phyloP scores from a whole-genome alignment of 129 eudicot species.

The Apium graveolens region DNA sequence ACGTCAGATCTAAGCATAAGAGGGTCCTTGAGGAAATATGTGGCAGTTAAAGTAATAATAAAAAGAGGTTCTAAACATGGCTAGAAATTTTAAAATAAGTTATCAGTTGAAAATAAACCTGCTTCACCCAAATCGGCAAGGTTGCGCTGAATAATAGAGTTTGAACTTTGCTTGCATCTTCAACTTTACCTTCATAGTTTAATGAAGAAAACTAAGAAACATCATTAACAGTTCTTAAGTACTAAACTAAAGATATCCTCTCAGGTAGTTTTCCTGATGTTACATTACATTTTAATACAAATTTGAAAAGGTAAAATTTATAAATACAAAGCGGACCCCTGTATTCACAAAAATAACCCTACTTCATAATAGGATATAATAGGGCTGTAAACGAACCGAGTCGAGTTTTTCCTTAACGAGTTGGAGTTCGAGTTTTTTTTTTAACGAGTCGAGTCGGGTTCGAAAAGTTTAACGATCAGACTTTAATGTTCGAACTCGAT shows the following conservation, averaged over 20 bases:
- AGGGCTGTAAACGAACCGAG: no score
- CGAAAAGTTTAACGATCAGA: no score
- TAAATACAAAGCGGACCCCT: no score
- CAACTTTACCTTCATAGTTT: conserved; percentile 64
- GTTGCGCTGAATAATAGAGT: conserved; percentile 99
- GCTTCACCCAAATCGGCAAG: conserved; percentile 86
- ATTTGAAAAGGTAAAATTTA: no score
- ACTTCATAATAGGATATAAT: no score
- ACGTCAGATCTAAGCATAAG: not conserved
- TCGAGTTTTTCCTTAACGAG: no score
- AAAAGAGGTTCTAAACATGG: not conserved
- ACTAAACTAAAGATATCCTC: not conserved
- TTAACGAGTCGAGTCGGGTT: no score
- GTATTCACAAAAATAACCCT: no score
- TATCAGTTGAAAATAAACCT: conserved; percentile 29
- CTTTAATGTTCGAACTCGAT: no score
- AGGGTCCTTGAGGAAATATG: not conserved
- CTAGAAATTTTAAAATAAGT: not conserved
- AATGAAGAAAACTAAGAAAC: conserved; percentile 1
- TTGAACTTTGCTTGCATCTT: conserved; percentile 82
- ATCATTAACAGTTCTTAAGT: not conserved
- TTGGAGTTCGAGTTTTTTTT: no score
- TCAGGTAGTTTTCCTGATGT: not conserved
- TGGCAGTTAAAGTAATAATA: not conserved
- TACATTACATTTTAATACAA: no score